Base-by-base conservation (phyloP, 2,329 filamentous ascomycete species). In the Cercospora zeae-maydis region DNA sequence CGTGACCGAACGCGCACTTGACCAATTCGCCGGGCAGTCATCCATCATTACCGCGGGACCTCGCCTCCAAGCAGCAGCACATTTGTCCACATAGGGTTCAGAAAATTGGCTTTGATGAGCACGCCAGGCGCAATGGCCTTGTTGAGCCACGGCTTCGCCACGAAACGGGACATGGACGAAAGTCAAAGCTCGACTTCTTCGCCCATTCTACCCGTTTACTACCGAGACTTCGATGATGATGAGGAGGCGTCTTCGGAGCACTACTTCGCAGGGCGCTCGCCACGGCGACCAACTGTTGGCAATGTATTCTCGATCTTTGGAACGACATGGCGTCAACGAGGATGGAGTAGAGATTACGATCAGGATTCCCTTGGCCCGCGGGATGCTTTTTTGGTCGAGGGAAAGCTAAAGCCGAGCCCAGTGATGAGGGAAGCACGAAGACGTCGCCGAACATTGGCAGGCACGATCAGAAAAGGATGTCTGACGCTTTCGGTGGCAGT, bases 311-410 rank as follows among this genome's bases (percentile, higher is more conserved):
- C 33, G 3, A 19, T 47, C 19, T 30, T 64, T 45, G 58, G 58
- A 21, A 63, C 61, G 63, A 63, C 30, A 27, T 21, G 42, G 16
- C 47, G 58, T 16, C 45, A 37, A 19, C 57, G 57, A 31, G 34
- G 58, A 51, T 45, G 45, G 37, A 53, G 51, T 19, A 58, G 30
- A 36, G 54, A 52, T 36, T 51, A 49, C 31, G 62, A 67, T 27
- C 55, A 39, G 27, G 58, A 67, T 34, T 58, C 66, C 30, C 60
- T 63, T 45, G 52, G 42, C 6, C 39, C 55, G 19, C 49, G 61
- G 14, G 30, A 69, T 33, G 63, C 62, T 30, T 36, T 62, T 24
- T 57, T 67, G 59, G 62, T 57, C 11, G 58, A 58, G 24, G 45
- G 33, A 52, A 59, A 53, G 34, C 31, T 34, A 19, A 52, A 34